These are phyloP conservation scores for Penicillium soppii DNA, from an alignment of 495 filamentous ascomycete species.

Conservation along the genomic window DNA sequence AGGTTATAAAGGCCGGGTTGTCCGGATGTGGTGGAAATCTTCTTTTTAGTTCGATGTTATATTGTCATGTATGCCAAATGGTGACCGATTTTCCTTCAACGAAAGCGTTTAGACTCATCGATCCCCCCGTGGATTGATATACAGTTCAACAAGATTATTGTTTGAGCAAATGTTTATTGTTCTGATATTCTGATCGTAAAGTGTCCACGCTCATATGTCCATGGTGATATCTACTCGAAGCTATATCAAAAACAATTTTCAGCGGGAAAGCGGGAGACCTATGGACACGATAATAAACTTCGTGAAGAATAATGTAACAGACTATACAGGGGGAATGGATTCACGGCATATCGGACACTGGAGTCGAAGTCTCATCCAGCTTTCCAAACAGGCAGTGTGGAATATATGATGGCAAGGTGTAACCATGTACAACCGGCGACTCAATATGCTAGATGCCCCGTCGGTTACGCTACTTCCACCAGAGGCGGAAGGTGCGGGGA, in stretches of 20 bases:
- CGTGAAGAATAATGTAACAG: constrained; percentile 2
- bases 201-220: not conserved
- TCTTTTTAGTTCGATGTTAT: constrained; percentile 22
- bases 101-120: constrained; percentile 17
- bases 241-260: not conserved
- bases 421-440: constrained; percentile 86
- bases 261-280: not conserved
- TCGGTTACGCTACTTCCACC: constrained; percentile 50
- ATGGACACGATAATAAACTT: constrained; percentile 5
- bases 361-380: constrained; percentile 90
- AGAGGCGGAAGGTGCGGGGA: constrained; percentile 54
- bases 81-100: constrained; percentile 26
- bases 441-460: constrained; percentile 68
- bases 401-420: constrained; percentile 97
- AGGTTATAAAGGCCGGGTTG: constrained; percentile 5
- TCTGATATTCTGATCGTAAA: not conserved
- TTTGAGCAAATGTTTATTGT: not conserved
- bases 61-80: constrained; percentile 12
- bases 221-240: not conserved
- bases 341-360: constrained; percentile 97
- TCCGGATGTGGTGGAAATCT: constrained; percentile 5
- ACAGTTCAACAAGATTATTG: constrained; percentile 20
- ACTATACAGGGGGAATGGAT: constrained; percentile 75
- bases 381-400: constrained; percentile 88
- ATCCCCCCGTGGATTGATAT: constrained; percentile 17